A percentile compares a stretch with the other conserved stretches of the same genome.
Conservation (phyloP, 139 green algal species). For the Yamagishiella unicocca region DNA sequence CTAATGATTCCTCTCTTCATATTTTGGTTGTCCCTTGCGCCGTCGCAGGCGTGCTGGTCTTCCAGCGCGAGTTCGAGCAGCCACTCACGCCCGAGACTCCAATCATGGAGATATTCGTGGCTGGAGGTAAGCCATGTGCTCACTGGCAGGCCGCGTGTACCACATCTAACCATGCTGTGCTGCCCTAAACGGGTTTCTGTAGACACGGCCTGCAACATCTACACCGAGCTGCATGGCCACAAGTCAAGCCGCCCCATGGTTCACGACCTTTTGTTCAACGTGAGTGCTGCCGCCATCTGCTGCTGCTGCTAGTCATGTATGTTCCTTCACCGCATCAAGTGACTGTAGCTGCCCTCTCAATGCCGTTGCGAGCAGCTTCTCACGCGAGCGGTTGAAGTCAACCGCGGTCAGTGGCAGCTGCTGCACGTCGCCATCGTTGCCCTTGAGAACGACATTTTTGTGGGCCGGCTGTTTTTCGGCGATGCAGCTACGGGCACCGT, state of each 20-base stretch:
- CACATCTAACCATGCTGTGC: too few relatives aligned
- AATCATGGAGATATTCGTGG: conserved; percentile 57
- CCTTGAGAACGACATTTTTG: conserved; percentile 68
- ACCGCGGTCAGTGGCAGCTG: conserved; percentile 70
- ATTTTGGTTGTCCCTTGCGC: not conserved
- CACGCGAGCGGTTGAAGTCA: not conserved
- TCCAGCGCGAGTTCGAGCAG: conserved; percentile 25
- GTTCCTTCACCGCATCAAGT: too few relatives aligned
- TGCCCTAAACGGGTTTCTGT: too few relatives aligned
- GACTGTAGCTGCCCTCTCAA: not conserved
- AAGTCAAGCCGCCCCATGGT: conserved; percentile 50
- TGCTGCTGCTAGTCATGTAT: too few relatives aligned
- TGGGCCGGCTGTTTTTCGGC: conserved; percentile 82
- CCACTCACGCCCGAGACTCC: not conserved
- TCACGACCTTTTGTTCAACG: conserved; percentile 34
- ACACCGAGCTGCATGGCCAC: conserved; percentile 47
- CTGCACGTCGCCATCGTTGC: conserved; percentile 76
- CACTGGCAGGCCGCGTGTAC: too few relatives aligned
- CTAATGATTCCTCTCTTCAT: not conserved
- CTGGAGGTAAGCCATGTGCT: conserved; percentile 42
- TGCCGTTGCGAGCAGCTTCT: not conserved
- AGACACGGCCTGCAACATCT: conserved; percentile 49
- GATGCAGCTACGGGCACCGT: conserved; percentile 69
- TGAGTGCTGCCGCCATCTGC: too few relatives aligned
- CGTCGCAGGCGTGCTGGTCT: conserved; percentile 51